Evolutionary conservation across 805 yeast species (phyloP).

Genomic region (Lachancea dasiensis): DNA sequence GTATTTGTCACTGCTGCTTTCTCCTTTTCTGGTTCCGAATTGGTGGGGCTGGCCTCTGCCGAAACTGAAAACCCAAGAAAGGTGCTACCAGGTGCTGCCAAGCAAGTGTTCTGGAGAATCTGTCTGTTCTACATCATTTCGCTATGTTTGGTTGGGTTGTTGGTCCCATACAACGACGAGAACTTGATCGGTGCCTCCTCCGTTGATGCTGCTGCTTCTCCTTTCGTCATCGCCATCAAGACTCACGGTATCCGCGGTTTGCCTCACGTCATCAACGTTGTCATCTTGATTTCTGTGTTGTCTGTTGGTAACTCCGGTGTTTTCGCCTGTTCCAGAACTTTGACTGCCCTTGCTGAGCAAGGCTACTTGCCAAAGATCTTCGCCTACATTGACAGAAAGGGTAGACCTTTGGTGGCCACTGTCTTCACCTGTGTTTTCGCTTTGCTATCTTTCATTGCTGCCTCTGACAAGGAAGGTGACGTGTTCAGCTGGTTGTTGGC

Average conservation of each 20-base stretch:
- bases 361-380: slow-evolving; percentile 56
- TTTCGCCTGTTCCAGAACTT: slow-evolving; percentile 61
- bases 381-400: slow-evolving; percentile 57
- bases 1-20: slow-evolving; percentile 53
- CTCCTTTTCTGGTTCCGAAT: slow-evolving; percentile 49
- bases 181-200: slow-evolving; percentile 41
- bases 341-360: slow-evolving; percentile 56
- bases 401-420: slow-evolving; percentile 61
- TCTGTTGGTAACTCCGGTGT: slow-evolving; percentile 74
- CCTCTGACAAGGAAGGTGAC: slow-evolving; percentile 44
- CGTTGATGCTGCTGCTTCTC: slow-evolving; percentile 63
- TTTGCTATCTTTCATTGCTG: slow-evolving; percentile 51
- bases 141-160: slow-evolving; percentile 40
- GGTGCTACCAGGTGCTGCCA: slow-evolving; percentile 46
- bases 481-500: slow-evolving; percentile 64
- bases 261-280: slow-evolving; percentile 62
- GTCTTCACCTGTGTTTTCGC: slow-evolving; percentile 48
- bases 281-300: slow-evolving; percentile 57
- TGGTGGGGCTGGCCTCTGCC: slow-evolving; percentile 46
- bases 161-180: slow-evolving; percentile 50
- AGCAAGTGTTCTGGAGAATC: slow-evolving; percentile 53
- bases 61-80: slow-evolving; percentile 44
- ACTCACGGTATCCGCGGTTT: slow-evolving; percentile 59
- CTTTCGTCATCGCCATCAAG: slow-evolving; percentile 67
- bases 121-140: slow-evolving; percentile 42